Percentiles rank a stretch among this genome's conserved stretches.
phyloP scores from a whole-genome alignment of 179 eudicot genomes.

The Beta lomatogona region DNA sequence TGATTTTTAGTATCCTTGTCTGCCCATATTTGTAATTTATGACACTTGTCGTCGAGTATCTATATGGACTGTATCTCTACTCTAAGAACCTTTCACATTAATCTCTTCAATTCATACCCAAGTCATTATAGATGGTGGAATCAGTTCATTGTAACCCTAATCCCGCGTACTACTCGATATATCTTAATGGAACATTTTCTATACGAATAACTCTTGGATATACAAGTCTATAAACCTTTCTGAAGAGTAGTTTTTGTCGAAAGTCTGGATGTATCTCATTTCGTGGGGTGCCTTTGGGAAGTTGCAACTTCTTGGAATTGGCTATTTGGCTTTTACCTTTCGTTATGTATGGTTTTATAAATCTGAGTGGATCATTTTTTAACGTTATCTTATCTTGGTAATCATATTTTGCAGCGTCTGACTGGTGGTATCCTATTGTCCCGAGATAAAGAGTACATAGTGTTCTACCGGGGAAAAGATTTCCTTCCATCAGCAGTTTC shows the following conservation, averaged over 20 bases:
- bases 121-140: neutral
- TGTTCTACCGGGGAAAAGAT: conserved; percentile 93
- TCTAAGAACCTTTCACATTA: neutral
- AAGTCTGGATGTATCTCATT: neutral
- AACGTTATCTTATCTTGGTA: conserved; percentile 4
- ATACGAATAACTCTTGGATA: neutral
- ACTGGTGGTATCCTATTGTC: conserved; percentile 92
- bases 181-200: neutral
- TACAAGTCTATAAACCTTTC: neutral
- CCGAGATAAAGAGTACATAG: conserved; percentile 77
- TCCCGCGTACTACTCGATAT: neutral
- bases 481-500: conserved; percentile 94
- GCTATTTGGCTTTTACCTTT: neutral
- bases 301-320: neutral
- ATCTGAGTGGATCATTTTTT: neutral
- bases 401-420: conserved; percentile 58
- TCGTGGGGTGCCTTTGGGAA: neutral
- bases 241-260: neutral
- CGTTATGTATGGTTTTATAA: neutral
- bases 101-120: neutral
- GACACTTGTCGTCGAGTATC: neutral
- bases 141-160: neutral
- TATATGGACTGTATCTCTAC: neutral
- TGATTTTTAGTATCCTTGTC: neutral
- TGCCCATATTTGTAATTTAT: neutral